A percentile compares a stretch with the other conserved stretches of the same genome.
Evolutionary conservation across 2,329 filamentous ascomycete species (phyloP).

Genomic region (Pseudogymnoascus pannorum): DNA sequence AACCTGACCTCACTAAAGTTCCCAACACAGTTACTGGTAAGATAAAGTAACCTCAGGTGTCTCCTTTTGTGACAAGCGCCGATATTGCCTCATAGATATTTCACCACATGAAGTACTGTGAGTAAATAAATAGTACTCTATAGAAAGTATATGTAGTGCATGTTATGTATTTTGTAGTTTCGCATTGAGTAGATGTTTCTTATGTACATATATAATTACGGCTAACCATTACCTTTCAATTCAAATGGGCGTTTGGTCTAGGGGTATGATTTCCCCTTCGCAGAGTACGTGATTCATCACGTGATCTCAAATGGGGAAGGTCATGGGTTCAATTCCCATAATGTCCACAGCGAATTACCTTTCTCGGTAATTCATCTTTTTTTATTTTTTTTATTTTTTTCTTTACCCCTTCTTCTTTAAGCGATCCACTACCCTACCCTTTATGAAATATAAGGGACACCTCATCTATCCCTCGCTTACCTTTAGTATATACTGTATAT

Average conservation of each 20-base stretch:
- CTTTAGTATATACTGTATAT: too few species aligned
- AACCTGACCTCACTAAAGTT: not conserved
- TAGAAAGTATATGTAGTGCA: too few species aligned
- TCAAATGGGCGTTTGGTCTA: conserved; percentile 7
- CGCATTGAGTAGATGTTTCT: too few species aligned
- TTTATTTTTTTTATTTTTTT: not conserved
- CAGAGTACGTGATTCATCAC: not conserved
- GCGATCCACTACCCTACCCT: too few species aligned
- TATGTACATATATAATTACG: not conserved
- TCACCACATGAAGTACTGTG: too few species aligned
- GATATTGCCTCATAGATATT: not conserved
- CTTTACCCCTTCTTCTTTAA: too few species aligned
- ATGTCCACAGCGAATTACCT: too few species aligned
- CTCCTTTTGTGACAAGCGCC: not conserved
- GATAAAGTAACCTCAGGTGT: not conserved
- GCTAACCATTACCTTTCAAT: not conserved
- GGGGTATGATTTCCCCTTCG: conserved; percentile 9
- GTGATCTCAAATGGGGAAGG: not conserved
- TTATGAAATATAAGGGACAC: too few species aligned
- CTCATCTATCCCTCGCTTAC: too few species aligned
- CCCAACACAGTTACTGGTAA: not conserved
- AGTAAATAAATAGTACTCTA: too few species aligned
- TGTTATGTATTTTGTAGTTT: too few species aligned
- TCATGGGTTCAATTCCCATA: conserved; percentile 7
- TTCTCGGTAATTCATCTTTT: too few species aligned